Conservation (phyloP, 1,139 yeast species). For the Nakaseomyces bracarensis region DNA sequence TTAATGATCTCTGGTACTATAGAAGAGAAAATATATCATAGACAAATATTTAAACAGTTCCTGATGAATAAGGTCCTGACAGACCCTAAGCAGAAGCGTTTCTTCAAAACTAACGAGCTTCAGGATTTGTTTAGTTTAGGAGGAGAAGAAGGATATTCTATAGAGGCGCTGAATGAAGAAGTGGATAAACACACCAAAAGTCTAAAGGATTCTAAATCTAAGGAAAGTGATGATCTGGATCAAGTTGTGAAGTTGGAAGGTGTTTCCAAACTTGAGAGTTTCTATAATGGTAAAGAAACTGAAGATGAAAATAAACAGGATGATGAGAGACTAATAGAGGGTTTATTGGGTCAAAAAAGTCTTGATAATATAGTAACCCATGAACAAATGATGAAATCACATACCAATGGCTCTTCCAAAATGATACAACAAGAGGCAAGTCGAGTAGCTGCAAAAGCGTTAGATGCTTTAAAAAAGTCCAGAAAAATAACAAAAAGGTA, state of each 20-base stretch:
- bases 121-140: constrained; percentile 85
- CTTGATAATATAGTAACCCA: constrained; percentile 49
- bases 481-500: constrained; percentile 54
- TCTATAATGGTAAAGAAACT: constrained; percentile 43
- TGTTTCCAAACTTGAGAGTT: constrained; percentile 39
- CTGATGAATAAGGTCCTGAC: constrained; percentile 86
- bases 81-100: constrained; percentile 90
- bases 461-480: constrained; percentile 61
- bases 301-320: constrained; percentile 39
- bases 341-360: constrained; percentile 63
- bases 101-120: constrained; percentile 84
- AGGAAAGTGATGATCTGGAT: constrained; percentile 47
- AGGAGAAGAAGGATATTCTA: constrained; percentile 52
- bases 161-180: constrained; percentile 26
- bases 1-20: constrained; percentile 92
- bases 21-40: constrained; percentile 91
- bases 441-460: constrained; percentile 68
- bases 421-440: constrained; percentile 70
- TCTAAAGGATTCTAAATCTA: constrained; percentile 25
- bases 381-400: constrained; percentile 61
- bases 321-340: constrained; percentile 63
- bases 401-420: constrained; percentile 43
- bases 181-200: constrained; percentile 30
- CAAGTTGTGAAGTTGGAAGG: constrained; percentile 45
- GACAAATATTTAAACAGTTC: constrained; percentile 93